Percentiles rank a stretch among this genome's conserved stretches.
phyloP scores from a whole-genome alignment of 768 basidiomycete genomes.

The Tulasnella calospora region DNA sequence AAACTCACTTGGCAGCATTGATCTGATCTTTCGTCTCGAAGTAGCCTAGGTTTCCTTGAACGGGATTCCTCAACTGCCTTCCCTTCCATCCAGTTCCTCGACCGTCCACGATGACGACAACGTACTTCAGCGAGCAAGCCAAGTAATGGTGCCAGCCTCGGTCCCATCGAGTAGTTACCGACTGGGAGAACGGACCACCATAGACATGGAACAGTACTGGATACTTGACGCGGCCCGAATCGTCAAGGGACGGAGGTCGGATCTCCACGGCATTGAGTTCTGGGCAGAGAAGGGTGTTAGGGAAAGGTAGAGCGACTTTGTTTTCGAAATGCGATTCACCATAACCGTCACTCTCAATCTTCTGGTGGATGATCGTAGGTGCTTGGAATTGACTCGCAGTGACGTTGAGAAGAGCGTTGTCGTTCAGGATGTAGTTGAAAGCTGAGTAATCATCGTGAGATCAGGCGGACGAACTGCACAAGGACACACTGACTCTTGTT shows the following conservation, averaged over 20 bases:
- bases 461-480: not conserved
- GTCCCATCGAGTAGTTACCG: conserved; percentile 58
- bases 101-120: conserved; percentile 85
- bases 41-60: conserved; percentile 83
- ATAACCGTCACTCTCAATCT: conserved; percentile 74
- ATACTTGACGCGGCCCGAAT: conserved; percentile 91
- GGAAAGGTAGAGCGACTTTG: not conserved
- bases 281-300: conserved; percentile 35
- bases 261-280: conserved; percentile 89
- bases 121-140: conserved; percentile 71
- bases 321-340: conserved; percentile 45
- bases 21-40: conserved; percentile 90
- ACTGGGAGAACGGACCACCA: conserved; percentile 84
- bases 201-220: conserved; percentile 93
- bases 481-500: conserved; percentile 41
- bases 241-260: conserved; percentile 87
- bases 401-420: conserved; percentile 62
- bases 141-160: conserved; percentile 87
- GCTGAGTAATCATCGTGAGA: conserved; percentile 31
- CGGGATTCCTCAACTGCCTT: conserved; percentile 72
- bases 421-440: conserved; percentile 61
- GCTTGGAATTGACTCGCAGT: conserved; percentile 64
- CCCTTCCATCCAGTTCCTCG: conserved; percentile 93
- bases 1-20: conserved; percentile 69
- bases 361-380: conserved; percentile 63